Evolutionary conservation across 2,329 filamentous ascomycete species (phyloP).

Genomic region (Thelonectria blattea): DNA sequence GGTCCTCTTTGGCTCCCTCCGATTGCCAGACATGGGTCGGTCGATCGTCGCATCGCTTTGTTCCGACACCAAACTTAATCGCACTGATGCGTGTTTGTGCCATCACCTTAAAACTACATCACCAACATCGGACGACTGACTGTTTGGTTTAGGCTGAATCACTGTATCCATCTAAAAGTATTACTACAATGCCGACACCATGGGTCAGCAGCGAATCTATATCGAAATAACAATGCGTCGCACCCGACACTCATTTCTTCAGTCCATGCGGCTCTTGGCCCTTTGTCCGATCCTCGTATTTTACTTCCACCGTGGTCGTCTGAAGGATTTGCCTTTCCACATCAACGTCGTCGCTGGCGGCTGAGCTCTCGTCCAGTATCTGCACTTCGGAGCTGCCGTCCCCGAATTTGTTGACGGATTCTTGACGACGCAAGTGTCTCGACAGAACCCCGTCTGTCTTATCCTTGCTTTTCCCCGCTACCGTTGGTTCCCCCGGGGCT

Average conservation of each 20-base stretch:
- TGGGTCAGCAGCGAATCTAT: not conserved
- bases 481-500: constrained; percentile 27
- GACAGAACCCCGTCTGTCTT: constrained; percentile 22
- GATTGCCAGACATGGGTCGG: not conserved
- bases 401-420: constrained; percentile 34
- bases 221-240: not conserved
- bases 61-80: not conserved
- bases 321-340: constrained; percentile 31
- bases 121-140: not conserved
- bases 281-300: constrained; percentile 27
- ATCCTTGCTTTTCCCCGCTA: constrained; percentile 20
- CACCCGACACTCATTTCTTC: not conserved
- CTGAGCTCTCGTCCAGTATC: constrained; percentile 18
- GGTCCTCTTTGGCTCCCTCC: not conserved
- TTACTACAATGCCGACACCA: not conserved
- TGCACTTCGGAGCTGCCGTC: constrained; percentile 16
- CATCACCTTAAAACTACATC: not conserved
- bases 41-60: not conserved
- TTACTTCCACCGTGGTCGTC: constrained; percentile 35
- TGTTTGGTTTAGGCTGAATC: too few relatives aligned
- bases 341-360: constrained; percentile 28
- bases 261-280: not conserved
- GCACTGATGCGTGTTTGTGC: not conserved
- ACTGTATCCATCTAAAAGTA: not conserved
- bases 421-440: constrained; percentile 29